phyloP scores from a whole-genome alignment of 495 filamentous ascomycete species.

The Aspergillus bertholletiae region DNA sequence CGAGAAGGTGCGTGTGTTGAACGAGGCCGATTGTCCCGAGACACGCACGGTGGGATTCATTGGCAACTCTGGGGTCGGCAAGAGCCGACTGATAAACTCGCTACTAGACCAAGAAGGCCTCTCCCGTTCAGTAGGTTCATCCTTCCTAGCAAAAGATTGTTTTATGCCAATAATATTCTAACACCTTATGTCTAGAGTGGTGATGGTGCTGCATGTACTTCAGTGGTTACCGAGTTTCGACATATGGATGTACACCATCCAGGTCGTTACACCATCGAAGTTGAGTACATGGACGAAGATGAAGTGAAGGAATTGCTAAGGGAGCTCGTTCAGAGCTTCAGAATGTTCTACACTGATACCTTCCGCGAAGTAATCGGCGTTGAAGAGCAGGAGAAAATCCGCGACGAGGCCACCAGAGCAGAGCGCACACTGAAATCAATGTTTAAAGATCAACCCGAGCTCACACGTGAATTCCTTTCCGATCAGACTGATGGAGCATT shows the following conservation, averaged over 20 bases:
- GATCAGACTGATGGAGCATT: slow-evolving; percentile 6
- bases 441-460: slow-evolving; percentile 13
- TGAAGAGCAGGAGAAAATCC: slow-evolving; percentile 12
- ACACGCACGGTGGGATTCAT: slow-evolving; percentile 26
- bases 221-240: slow-evolving; percentile 31
- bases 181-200: slow-evolving; percentile 15
- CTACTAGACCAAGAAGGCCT: slow-evolving; percentile 22
- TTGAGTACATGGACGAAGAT: slow-evolving; percentile 21
- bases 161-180: not conserved
- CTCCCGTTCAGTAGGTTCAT: slow-evolving; percentile 23
- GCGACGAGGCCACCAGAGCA: slow-evolving; percentile 6
- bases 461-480: slow-evolving; percentile 20
- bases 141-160: not conserved
- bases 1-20: slow-evolving; percentile 1
- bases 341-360: slow-evolving; percentile 14
- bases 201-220: slow-evolving; percentile 29
- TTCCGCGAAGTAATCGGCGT: slow-evolving; percentile 8
- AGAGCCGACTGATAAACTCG: slow-evolving; percentile 34
- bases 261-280: slow-evolving; percentile 23
- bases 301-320: slow-evolving; percentile 23
- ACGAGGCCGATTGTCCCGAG: slow-evolving; percentile 17
- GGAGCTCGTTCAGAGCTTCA: slow-evolving; percentile 20
- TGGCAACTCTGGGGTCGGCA: slow-evolving; percentile 19
- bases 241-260: slow-evolving; percentile 15
- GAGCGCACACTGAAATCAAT: slow-evolving; percentile 20